Evolutionary conservation across 2,329 filamentous ascomycete species (phyloP).

Genomic region (Tolypocladium nubicola): DNA sequence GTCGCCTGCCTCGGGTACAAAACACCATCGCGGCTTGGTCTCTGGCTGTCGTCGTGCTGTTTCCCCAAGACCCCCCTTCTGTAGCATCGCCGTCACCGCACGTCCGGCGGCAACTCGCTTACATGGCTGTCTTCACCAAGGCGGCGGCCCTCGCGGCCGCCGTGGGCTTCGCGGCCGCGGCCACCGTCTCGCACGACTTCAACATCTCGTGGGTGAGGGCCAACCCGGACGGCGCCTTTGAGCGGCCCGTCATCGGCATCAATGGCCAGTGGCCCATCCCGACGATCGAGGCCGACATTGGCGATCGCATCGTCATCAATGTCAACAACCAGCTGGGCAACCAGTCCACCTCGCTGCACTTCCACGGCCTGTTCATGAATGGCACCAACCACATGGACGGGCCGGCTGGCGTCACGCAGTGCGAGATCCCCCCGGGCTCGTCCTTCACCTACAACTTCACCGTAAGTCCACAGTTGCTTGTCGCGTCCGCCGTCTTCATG

Average conservation of each 20-base stretch:
- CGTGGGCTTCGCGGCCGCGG: conserved; percentile 16
- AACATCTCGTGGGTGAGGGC: conserved; percentile 61
- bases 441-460: conserved; percentile 62
- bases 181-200: conserved; percentile 51
- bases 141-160: conserved; percentile 6
- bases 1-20: background rate
- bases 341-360: conserved; percentile 53
- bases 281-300: conserved; percentile 48
- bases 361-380: conserved; percentile 63
- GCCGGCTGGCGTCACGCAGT: conserved; percentile 54
- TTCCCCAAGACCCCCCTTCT: background rate
- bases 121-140: conserved; percentile 8
- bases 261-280: conserved; percentile 70
- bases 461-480: conserved; percentile 23
- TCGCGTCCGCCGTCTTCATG: background rate
- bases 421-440: conserved; percentile 51
- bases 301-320: conserved; percentile 50
- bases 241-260: conserved; percentile 63
- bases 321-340: conserved; percentile 50
- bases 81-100: background rate
- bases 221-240: conserved; percentile 58
- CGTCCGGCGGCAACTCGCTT: background rate
- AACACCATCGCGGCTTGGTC: background rate
- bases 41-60: background rate
- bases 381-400: conserved; percentile 64